phyloP scores from a whole-genome alignment of 768 basidiomycete genomes.

The Tylopilus subfusipes region DNA sequence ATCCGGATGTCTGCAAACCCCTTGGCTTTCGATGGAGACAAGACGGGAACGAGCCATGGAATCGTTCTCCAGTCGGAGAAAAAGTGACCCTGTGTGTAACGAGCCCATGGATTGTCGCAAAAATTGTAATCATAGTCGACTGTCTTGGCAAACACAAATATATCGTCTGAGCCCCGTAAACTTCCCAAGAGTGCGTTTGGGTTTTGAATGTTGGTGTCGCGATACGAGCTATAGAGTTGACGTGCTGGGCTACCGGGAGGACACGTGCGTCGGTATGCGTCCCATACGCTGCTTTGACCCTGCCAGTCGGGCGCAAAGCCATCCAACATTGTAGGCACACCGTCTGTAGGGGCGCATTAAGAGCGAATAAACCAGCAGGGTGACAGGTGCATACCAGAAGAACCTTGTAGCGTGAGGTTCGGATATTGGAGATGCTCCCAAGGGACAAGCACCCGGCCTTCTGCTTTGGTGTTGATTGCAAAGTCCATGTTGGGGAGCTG shows the following conservation, averaged over 20 bases:
- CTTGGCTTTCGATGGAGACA: constrained; percentile 83
- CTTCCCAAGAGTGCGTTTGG: constrained; percentile 28
- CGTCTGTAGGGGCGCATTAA: constrained; percentile 33
- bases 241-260: constrained; percentile 74
- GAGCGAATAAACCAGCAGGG: neutral
- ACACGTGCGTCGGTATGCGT: constrained; percentile 91
- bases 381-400: constrained; percentile 26
- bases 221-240: constrained; percentile 75
- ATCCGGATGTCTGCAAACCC: constrained; percentile 91
- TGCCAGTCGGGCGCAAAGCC: constrained; percentile 82
- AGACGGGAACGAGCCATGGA: constrained; percentile 84
- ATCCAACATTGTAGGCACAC: constrained; percentile 55
- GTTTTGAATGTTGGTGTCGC: constrained; percentile 40
- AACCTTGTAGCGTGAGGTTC: constrained; percentile 55
- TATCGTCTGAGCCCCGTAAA: constrained; percentile 37
- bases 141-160: constrained; percentile 60
- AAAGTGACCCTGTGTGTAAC: constrained; percentile 89
- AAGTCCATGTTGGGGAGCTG: constrained; percentile 94
- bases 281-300: constrained; percentile 85
- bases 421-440: constrained; percentile 82
- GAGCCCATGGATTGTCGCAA: constrained; percentile 78
- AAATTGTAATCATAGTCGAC: constrained; percentile 73
- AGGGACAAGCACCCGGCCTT: constrained; percentile 89
- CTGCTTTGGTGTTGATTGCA: constrained; percentile 89
- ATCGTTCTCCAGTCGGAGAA: constrained; percentile 96